Evolutionary conservation across 305 asterid species (phyloP).

Genomic region (Solanum chacoense): DNA sequence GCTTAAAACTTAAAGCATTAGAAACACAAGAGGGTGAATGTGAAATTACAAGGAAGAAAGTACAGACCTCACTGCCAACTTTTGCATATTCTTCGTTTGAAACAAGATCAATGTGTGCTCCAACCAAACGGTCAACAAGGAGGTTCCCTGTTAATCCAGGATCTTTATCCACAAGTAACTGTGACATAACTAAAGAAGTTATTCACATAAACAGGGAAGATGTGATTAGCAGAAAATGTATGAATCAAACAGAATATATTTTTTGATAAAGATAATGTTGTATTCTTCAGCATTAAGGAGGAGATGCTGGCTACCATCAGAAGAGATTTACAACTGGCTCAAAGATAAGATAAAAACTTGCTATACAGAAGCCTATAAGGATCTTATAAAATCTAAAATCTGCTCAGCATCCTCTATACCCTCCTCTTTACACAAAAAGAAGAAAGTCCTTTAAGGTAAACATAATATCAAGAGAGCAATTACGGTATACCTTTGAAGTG

Average conservation of each 20-base stretch:
- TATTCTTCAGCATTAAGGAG: background rate
- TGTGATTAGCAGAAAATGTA: background rate
- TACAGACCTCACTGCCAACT: constrained; percentile 65
- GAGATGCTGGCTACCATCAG: background rate
- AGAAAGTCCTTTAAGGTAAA: background rate
- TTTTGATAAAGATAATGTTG: background rate
- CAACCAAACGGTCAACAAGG: constrained; percentile 85
- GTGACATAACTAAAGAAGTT: constrained; percentile 11
- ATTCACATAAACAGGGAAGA: background rate
- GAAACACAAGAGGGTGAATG: background rate
- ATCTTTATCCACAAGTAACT: constrained; percentile 76
- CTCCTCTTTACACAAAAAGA: background rate
- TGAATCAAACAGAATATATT: background rate
- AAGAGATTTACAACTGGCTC: background rate
- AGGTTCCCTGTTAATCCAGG: constrained; percentile 97
- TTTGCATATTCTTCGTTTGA: constrained; percentile 83
- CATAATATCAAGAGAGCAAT: background rate
- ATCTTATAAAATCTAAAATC: background rate
- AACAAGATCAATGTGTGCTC: constrained; percentile 87
- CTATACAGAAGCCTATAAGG: background rate
- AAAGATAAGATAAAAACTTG: background rate
- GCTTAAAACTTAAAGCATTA: background rate
- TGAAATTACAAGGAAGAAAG: background rate
- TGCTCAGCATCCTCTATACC: background rate
- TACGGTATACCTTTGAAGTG: constrained; percentile 65